Base-by-base conservation (phyloP, 169 alveolate species). In the Plasmodium reichenowi region DNA sequence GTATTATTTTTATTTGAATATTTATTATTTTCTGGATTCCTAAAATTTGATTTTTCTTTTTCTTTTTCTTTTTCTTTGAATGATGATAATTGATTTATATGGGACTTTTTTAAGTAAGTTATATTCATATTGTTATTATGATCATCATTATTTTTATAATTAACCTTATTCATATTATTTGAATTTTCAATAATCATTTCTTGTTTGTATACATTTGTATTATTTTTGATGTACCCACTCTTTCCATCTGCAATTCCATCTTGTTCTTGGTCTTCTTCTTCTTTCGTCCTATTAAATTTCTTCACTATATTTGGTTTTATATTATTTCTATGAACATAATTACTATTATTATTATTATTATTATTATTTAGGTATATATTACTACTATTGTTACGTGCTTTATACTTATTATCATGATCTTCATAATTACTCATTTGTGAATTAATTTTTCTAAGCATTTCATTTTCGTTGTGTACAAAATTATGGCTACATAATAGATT, bases 341-440 rank as follows among this genome's bases (percentile, higher is more conserved):
- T 22, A 47, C 13, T 9, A 32, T 70, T 50, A 45, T 20, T 13
- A n/a, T 26, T 26, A 22, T 54, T 67, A 58, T 83, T 45, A 22
- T 83, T 59, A 26, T 13, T 48, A 15, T 64, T 56, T 6, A 63
- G 15, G 45, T 76, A 76, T 50, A 76, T 56, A 43, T 76, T 76
- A 24, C 88, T 76, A 12, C 88, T 76, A 43, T 76, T 63, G 56
- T 83, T 83, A 43, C 83, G 52, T 48, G 32, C 60, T 50, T 43
- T 83, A 9, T 54, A 38, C 12, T 68, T 83, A 43, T 22, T 68
- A 12, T 56, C 80, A 15, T 56, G n/a, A 6, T 72, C 71, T n/a
- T 17, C 7, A 7, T 67, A 15, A 24, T 24, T 20, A 60, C 56
- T 68, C 20, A 22, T 20, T 26, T 83, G 52, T 22, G 83, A 54